phyloP scores from a whole-genome alignment of 495 filamentous ascomycete genomes.

The Xylaria intraflava region DNA sequence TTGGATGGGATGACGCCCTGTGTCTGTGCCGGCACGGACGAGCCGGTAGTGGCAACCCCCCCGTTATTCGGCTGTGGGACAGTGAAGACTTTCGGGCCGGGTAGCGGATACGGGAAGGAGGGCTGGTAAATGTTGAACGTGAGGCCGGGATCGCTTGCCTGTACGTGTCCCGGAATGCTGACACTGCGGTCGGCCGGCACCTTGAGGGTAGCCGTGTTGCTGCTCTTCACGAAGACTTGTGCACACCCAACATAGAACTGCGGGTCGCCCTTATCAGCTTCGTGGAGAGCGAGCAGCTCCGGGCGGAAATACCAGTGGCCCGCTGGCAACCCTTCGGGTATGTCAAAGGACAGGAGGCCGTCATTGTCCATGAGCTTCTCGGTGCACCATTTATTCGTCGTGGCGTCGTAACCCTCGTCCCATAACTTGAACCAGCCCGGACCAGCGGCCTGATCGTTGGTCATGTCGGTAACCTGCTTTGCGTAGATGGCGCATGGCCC shows the following conservation, averaged over 20 bases:
- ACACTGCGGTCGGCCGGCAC: slow-evolving; percentile 42
- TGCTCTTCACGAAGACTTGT: slow-evolving; percentile 55
- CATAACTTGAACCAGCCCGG: slow-evolving; percentile 78
- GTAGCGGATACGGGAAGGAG: slow-evolving; percentile 46
- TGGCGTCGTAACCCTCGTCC: slow-evolving; percentile 54
- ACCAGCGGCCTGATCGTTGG: slow-evolving; percentile 42
- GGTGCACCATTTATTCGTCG: slow-evolving; percentile 55
- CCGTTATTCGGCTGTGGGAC: slow-evolving; percentile 14
- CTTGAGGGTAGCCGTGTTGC: slow-evolving; percentile 28
- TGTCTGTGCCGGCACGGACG: slow-evolving; percentile 23
- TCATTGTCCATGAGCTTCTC: slow-evolving; percentile 57
- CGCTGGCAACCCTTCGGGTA: slow-evolving; percentile 53
- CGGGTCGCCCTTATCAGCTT: slow-evolving; percentile 52
- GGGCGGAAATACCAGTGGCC: slow-evolving; percentile 64
- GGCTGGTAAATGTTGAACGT: slow-evolving; percentile 56
- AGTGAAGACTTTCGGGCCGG: slow-evolving; percentile 51
- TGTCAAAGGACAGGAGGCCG: slow-evolving; percentile 52
- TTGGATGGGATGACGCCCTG: slow-evolving; percentile 41
- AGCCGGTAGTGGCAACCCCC: background rate
- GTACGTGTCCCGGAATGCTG: slow-evolving; percentile 59
- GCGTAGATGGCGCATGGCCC: slow-evolving; percentile 66
- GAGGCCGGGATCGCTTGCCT: slow-evolving; percentile 44
- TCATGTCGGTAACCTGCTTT: slow-evolving; percentile 50
- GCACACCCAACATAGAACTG: slow-evolving; percentile 65
- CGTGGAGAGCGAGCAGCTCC: slow-evolving; percentile 63